A percentile compares a stretch with the other conserved stretches of the same genome.
phyloP scores from a whole-genome alignment of 2,329 filamentous ascomycete genomes.

The Apiospora aurea region DNA sequence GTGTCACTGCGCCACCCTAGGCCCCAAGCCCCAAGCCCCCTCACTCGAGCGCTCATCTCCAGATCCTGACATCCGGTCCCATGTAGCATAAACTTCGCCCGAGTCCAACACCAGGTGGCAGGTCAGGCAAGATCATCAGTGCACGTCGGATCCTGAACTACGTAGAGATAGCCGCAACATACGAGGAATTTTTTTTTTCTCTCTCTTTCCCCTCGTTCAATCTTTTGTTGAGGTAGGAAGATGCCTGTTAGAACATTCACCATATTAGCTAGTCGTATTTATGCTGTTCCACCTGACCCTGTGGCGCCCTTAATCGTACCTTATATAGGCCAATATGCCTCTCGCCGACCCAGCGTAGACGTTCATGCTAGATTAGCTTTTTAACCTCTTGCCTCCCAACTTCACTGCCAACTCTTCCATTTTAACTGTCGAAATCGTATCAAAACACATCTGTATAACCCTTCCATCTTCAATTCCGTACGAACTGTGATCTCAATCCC shows the following conservation, averaged over 20 bases:
- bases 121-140: slow-evolving; percentile 2
- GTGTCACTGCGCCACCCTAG: background rate
- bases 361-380: background rate
- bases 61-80: background rate
- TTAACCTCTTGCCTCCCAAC: background rate
- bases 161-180: background rate
- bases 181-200: slow-evolving; percentile 12
- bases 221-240: background rate
- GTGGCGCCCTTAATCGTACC: slow-evolving; percentile 6
- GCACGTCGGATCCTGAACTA: background rate
- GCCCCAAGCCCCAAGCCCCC: background rate
- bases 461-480: background rate
- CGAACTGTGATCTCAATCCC: background rate
- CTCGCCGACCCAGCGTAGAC: background rate
- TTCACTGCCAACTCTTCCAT: background rate
- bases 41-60: background rate
- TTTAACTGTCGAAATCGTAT: background rate
- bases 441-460: background rate
- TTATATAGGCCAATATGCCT: slow-evolving; percentile 5
- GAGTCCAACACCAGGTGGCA: slow-evolving; percentile 23
- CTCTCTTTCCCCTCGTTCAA: background rate
- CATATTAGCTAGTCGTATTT: background rate
- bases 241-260: background rate
- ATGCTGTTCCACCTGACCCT: slow-evolving; percentile 9
- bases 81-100: background rate